phyloP scores from a whole-genome alignment of 2,329 filamentous ascomycete species.

The Aspergillus sp. region DNA sequence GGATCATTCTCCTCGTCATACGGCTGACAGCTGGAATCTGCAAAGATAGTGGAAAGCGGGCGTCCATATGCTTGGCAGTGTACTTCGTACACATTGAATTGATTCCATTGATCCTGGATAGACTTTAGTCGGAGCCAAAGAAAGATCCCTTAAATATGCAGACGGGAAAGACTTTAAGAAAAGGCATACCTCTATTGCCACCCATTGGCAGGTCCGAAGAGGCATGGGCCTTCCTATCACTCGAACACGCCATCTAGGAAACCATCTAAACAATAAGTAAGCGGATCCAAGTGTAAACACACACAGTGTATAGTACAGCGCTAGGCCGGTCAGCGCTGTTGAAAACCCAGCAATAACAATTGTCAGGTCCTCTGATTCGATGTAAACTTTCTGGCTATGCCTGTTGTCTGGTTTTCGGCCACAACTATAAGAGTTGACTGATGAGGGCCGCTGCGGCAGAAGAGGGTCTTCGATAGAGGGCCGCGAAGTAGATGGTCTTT shows the following conservation, averaged over 20 bases:
- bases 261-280: constrained; percentile 84
- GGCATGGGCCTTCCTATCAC: constrained; percentile 69
- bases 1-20: constrained; percentile 71
- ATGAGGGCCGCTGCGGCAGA: constrained; percentile 70
- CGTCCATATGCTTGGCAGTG: constrained; percentile 59
- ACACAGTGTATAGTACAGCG: constrained; percentile 70
- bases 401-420: constrained; percentile 61
- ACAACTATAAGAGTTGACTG: constrained; percentile 63
- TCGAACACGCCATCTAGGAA: constrained; percentile 81
- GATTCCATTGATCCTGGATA: constrained; percentile 84
- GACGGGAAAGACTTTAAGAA: neutral
- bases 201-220: constrained; percentile 78
- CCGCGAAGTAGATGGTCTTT: constrained; percentile 38
- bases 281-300: constrained; percentile 71
- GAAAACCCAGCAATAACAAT: constrained; percentile 90
- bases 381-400: constrained; percentile 85
- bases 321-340: constrained; percentile 69
- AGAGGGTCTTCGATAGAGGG: constrained; percentile 57
- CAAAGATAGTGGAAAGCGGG: constrained; percentile 62
- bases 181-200: constrained; percentile 73
- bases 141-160: neutral
- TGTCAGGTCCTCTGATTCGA: constrained; percentile 88
- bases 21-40: constrained; percentile 53
- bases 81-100: constrained; percentile 76
- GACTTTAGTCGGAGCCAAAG: constrained; percentile 25